A percentile compares a stretch with the other conserved stretches of the same genome.
These are phyloP conservation scores for Protea cynaroides DNA, from an alignment of 164 flowering plant genomes.

Conservation along the genomic window DNA sequence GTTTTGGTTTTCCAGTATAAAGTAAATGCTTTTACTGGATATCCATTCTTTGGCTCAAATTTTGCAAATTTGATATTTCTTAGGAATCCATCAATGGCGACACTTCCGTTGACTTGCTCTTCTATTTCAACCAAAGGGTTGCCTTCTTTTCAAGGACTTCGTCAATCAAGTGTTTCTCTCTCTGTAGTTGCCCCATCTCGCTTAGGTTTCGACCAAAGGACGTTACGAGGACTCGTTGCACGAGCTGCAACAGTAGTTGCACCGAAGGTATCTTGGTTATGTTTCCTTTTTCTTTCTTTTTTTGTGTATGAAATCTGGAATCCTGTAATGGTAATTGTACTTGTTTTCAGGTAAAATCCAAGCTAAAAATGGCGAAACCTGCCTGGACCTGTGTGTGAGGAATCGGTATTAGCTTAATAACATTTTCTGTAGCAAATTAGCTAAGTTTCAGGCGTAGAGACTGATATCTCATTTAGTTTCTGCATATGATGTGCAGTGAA, in stretches of 20 bases:
- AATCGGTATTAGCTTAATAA: no score
- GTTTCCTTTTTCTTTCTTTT: background rate
- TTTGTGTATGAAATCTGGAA: no score
- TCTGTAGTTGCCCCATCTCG: background rate
- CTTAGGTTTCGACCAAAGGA: slow-evolving; percentile 24
- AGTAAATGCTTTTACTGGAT: background rate
- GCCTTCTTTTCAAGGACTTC: slow-evolving; percentile 22
- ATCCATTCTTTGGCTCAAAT: background rate
- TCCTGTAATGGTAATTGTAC: no score
- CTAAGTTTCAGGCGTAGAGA: no score
- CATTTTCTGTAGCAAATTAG: no score
- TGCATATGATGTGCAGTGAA: no score
- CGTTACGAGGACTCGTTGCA: slow-evolving; percentile 46
- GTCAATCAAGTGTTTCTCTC: slow-evolving; percentile 3
- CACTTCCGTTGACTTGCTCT: slow-evolving; percentile 21
- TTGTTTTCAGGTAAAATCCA: no score
- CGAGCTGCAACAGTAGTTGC: slow-evolving; percentile 82
- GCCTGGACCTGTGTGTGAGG: no score
- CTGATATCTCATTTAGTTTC: no score
- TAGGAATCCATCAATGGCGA: slow-evolving; percentile 16
- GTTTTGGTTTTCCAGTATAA: background rate
- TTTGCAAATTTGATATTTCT: background rate
- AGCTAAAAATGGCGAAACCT: no score
- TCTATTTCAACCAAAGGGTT: slow-evolving; percentile 15
- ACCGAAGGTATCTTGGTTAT: slow-evolving; percentile 42